Base-by-base conservation (phyloP, 345 rosid species). In the Corchorus olitorius region DNA sequence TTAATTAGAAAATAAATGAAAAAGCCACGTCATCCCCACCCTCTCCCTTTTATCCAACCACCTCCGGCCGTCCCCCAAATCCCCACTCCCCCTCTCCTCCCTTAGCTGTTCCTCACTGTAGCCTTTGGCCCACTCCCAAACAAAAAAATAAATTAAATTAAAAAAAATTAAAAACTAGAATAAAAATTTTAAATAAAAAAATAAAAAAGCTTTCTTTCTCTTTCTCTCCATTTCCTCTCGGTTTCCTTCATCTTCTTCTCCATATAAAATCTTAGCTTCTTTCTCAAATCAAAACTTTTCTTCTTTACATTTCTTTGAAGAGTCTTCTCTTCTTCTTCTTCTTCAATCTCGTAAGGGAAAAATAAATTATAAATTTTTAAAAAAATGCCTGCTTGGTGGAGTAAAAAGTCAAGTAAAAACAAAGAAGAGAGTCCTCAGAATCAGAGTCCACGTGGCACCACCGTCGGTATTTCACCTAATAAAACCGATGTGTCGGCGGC, bases 301-400 rank as follows among this genome's bases (percentile, higher is more conserved):
- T 79, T 75, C 73, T 53, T 46, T 34, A 8, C 48, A 45, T 33
- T 49, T 34, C 71, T 9, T 15, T 11, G 11, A 46, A 11, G 53
- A 67, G 37, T 70, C 74, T 17, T 8, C 19, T 16, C 66, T 64
- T 8, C 27, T 34, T 34, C 67, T 37, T 54, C 52, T 45, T 56
- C 48, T 20, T 71, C 53, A 45, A 45, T 45, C 48, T 45, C 2
- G 7, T 11, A 20, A 20, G 15, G 16, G n/a, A 11, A 62, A 34
- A 34, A 6, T 27, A 19, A 16, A 15, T 27, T 15, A 15, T 49
- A 6, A 7, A 11, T 27, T 27, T 27, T 27, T 27, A 52, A 41
- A 76, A 76, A 71, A 77, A 92, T 92, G 97, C 97, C 93, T 73
- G 87, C 85, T 83, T 93, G 97, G 98, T 93, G 97, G 94, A 68